A percentile compares a stretch with the other conserved stretches of the same genome.
phyloP scores from a whole-genome alignment of 31 red algal genomes.

The Asparagopsis taxiformis region DNA sequence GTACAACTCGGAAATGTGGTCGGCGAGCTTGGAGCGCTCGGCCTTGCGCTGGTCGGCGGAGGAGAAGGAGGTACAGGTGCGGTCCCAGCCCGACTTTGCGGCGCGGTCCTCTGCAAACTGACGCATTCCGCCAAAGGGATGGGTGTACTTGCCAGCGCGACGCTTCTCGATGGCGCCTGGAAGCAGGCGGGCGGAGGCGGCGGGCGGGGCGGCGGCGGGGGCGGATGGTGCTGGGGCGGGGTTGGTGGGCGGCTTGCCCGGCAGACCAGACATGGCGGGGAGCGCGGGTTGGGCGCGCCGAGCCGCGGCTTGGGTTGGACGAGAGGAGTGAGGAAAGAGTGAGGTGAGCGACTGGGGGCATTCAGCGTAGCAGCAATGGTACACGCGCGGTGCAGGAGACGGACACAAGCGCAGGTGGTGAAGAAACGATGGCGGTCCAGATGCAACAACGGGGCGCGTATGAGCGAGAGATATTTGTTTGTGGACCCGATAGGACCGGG shows the following conservation, averaged over 20 bases:
- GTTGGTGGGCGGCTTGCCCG: neutral
- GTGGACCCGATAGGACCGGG: too few species aligned
- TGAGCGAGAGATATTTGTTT: too few species aligned
- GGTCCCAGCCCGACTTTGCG: conserved; percentile 61
- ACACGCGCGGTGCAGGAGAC: conserved; percentile 4
- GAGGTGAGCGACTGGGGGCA: neutral
- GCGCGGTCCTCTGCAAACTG: conserved; percentile 75
- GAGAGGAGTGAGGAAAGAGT: neutral
- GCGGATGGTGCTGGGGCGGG: neutral
- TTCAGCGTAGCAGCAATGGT: neutral
- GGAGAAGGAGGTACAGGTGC: conserved; percentile 38
- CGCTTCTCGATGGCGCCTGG: conserved; percentile 59
- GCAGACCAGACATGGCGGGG: neutral
- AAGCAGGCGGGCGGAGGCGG: conserved; percentile 1
- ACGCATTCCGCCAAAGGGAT: conserved; percentile 67
- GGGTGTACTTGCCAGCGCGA: conserved; percentile 60
- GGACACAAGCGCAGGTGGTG: neutral
- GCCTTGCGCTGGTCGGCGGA: conserved; percentile 36
- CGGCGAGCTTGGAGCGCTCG: conserved; percentile 54
- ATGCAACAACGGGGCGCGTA: too few species aligned
- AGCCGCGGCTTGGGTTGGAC: too few species aligned
- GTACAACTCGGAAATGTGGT: conserved; percentile 60
- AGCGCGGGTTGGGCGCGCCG: neutral
- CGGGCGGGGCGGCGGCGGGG: neutral
- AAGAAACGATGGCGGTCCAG: too few species aligned